Conservation (phyloP, 768 basidiomycete genomes). For the Amanita thiersii region DNA sequence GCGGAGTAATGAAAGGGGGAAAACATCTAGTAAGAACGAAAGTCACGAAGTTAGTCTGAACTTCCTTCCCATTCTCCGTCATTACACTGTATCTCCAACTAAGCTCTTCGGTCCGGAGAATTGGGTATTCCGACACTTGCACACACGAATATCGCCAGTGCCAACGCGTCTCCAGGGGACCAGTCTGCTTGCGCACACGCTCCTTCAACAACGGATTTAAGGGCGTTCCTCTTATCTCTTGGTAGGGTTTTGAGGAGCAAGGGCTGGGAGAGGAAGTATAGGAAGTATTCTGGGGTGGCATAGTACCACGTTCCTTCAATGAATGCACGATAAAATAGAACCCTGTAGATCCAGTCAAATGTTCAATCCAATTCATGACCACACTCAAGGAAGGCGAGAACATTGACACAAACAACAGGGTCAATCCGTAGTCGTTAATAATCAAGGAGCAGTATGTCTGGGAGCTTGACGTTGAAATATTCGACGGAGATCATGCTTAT, state of each 20-base stretch:
- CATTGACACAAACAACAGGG: constrained; percentile 45
- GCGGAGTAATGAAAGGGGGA: no score
- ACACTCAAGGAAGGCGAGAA: constrained; percentile 40
- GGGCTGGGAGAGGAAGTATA: constrained; percentile 42
- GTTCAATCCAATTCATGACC: constrained; percentile 35
- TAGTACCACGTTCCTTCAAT: constrained; percentile 50
- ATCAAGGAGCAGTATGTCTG: constrained; percentile 53
- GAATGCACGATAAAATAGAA: constrained; percentile 45
- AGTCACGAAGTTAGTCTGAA: no score
- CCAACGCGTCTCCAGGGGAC: constrained; percentile 42
- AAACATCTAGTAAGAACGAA: no score
- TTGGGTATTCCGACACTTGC: constrained; percentile 30
- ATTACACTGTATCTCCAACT: constrained; percentile 39
- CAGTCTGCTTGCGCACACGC: constrained; percentile 41
- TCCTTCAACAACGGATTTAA: constrained; percentile 34
- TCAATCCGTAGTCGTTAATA: constrained; percentile 41
- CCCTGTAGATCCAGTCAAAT: constrained; percentile 39
- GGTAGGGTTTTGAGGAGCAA: constrained; percentile 28
- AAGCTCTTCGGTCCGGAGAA: constrained; percentile 33
- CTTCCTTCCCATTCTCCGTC: no score
- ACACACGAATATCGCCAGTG: constrained; percentile 43
- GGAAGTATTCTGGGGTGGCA: constrained; percentile 40
- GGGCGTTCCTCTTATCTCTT: no score
- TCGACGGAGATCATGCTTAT: constrained; percentile 4
- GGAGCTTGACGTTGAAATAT: not conserved